Conservation (phyloP, 768 basidiomycete species). For the Dacryopinax spathularia region DNA sequence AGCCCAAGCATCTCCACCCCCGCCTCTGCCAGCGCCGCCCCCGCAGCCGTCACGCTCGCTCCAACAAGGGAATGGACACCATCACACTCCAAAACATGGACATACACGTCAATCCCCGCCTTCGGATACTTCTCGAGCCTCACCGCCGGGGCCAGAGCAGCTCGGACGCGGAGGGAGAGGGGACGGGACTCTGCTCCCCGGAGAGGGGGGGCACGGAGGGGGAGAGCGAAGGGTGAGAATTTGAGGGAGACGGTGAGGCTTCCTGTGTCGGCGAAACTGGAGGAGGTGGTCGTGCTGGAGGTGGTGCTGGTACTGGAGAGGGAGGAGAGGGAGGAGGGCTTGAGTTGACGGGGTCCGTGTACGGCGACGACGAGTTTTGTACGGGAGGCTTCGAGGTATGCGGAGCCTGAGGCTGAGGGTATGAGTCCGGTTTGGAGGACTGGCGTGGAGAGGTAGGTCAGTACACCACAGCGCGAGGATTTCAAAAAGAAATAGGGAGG, state of each 20-base stretch:
- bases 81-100: conserved; percentile 84
- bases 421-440: conserved; percentile 84
- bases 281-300: too few species aligned
- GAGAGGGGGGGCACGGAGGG: conserved; percentile 62
- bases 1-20: conserved; percentile 85
- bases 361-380: conserved; percentile 95
- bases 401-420: conserved; percentile 87
- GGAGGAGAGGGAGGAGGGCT: conserved; percentile 30
- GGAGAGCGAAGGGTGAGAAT: conserved; percentile 85
- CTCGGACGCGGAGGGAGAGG: conserved; percentile 67
- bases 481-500: conserved; percentile 5
- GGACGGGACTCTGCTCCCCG: conserved; percentile 88
- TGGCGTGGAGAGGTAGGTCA: conserved; percentile 22
- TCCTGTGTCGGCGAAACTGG: conserved; percentile 70
- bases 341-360: conserved; percentile 82
- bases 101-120: conserved; percentile 79
- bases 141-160: conserved; percentile 69
- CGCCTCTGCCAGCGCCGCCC: conserved; percentile 81
- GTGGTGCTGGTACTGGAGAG: background rate
- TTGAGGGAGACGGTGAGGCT: conserved; percentile 90
- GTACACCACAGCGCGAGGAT: background rate
- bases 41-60: conserved; percentile 73
- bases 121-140: conserved; percentile 87
- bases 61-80: conserved; percentile 81
- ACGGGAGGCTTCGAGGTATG: conserved; percentile 83